phyloP scores from a whole-genome alignment of 805 yeast genomes.

The Sugiyamaella qingdaonensis region DNA sequence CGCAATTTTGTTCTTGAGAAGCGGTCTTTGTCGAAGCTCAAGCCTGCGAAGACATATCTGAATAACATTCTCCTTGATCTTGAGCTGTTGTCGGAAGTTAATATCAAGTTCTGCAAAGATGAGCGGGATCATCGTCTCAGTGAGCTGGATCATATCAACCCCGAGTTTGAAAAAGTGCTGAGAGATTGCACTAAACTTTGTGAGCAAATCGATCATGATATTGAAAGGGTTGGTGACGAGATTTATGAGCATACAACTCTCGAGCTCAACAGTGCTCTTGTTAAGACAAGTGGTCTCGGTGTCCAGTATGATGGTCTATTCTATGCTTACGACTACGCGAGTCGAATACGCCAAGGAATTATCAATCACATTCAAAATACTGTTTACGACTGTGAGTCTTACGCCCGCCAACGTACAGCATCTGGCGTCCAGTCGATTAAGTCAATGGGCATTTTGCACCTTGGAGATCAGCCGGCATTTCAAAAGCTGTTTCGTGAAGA shows the following conservation, averaged over 20 bases:
- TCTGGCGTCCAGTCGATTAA: constrained; percentile 60
- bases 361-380: constrained; percentile 59
- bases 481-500: constrained; percentile 48
- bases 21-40: constrained; percentile 78
- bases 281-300: constrained; percentile 39
- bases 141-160: constrained; percentile 56
- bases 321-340: constrained; percentile 65
- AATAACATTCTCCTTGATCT: constrained; percentile 66
- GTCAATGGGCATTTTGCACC: constrained; percentile 53
- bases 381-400: constrained; percentile 61
- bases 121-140: constrained; percentile 46
- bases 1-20: constrained; percentile 85
- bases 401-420: constrained; percentile 60
- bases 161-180: constrained; percentile 55
- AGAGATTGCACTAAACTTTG: constrained; percentile 50
- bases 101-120: constrained; percentile 48
- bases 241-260: constrained; percentile 56
- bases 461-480: constrained; percentile 56
- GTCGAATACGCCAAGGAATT: constrained; percentile 62
- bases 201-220: constrained; percentile 55
- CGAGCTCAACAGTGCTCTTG: constrained; percentile 44
- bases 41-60: constrained; percentile 90
- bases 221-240: constrained; percentile 56
- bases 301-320: constrained; percentile 59
- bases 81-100: constrained; percentile 53